These are phyloP conservation scores for Aegilops bicornis DNA, from an alignment of 176 grass and related monocot genomes.

Conservation along the genomic window DNA sequence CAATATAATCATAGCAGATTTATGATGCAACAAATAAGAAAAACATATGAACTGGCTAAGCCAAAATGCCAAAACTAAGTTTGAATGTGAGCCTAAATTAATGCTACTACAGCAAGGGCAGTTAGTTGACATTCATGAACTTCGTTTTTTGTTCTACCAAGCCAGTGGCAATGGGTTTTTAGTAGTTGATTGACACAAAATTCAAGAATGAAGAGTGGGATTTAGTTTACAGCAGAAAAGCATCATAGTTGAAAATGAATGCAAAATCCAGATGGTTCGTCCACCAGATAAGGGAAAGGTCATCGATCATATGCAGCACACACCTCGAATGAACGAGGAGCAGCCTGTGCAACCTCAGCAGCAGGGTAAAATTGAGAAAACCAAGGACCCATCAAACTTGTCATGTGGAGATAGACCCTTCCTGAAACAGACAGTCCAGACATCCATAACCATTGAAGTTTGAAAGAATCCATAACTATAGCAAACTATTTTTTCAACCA, in stretches of 20 bases:
- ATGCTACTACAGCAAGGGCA: too few species aligned
- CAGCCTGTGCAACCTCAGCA: slow-evolving; percentile 84
- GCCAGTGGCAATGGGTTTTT: too few species aligned
- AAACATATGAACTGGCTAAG: too few species aligned
- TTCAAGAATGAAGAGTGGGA: too few species aligned
- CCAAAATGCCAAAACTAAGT: too few species aligned
- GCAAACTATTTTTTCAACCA: too few species aligned
- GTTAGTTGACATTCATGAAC: too few species aligned
- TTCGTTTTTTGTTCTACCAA: too few species aligned
- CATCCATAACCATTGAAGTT: not conserved
- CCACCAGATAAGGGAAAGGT: slow-evolving; percentile 15
- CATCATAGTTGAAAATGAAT: slow-evolving; percentile 3
- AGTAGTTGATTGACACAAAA: too few species aligned
- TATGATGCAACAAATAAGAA: too few species aligned
- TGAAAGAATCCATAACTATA: not conserved
- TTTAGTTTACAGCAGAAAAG: not conserved
- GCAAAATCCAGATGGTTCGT: not conserved
- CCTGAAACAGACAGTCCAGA: slow-evolving; percentile 44
- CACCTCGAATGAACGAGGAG: slow-evolving; percentile 85
- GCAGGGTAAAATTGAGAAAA: slow-evolving; percentile 95
- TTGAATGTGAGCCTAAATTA: too few species aligned
- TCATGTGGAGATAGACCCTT: slow-evolving; percentile 84
- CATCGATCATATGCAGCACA: not conserved
- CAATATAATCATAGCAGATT: too few species aligned
- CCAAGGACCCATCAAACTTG: slow-evolving; percentile 94